Percentiles rank a stretch among this genome's conserved stretches.
These are phyloP conservation scores for Chrysosporium keratinophilum DNA, from an alignment of 2,329 filamentous ascomycete genomes.

Conservation along the genomic window DNA sequence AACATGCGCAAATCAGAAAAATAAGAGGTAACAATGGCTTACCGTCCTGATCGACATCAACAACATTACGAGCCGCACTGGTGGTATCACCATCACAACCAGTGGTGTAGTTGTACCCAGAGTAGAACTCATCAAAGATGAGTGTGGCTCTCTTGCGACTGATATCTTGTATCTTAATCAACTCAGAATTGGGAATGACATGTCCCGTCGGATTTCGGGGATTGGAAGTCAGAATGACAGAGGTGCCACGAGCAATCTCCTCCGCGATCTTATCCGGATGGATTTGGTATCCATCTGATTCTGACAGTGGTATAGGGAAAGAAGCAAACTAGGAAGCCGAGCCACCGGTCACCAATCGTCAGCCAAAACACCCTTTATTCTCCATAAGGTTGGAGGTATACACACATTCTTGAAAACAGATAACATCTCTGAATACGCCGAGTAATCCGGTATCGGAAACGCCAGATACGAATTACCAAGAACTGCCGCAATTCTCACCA, in stretches of 20 bases:
- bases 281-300: conserved; percentile 84
- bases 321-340: conserved; percentile 57
- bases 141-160: conserved; percentile 83
- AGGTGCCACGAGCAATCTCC: conserved; percentile 74
- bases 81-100: conserved; percentile 85
- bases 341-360: neutral
- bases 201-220: conserved; percentile 88
- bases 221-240: conserved; percentile 88
- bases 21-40: conserved; percentile 13
- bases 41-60: conserved; percentile 73
- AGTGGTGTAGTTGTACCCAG: conserved; percentile 89
- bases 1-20: conserved; percentile 10
- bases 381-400: neutral
- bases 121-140: conserved; percentile 95
- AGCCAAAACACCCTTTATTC: neutral
- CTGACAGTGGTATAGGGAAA: conserved; percentile 72
- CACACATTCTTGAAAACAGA: conserved; percentile 73
- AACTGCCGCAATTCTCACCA: conserved; percentile 91
- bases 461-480: conserved; percentile 84
- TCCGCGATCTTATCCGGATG: conserved; percentile 87
- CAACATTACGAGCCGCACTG: conserved; percentile 77
- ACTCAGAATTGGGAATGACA: conserved; percentile 72
- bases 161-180: conserved; percentile 84
- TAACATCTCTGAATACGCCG: conserved; percentile 96
- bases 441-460: conserved; percentile 93